Evolutionary conservation across 805 yeast genomes (phyloP).

Genomic region (Torulaspora delbrueckii): DNA sequence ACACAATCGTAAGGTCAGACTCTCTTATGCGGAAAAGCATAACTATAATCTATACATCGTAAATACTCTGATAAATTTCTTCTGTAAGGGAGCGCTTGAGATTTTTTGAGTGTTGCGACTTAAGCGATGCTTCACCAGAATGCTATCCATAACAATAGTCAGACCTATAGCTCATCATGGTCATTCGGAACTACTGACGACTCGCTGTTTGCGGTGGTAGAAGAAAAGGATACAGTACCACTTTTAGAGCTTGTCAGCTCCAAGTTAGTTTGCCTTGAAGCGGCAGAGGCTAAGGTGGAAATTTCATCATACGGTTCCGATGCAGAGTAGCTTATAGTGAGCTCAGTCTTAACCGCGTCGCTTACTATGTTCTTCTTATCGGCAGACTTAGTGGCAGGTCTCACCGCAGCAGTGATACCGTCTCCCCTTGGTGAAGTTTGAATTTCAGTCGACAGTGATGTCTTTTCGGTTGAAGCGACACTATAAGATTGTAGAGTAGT

Average conservation of each 20-base stretch:
- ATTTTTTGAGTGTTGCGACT: background rate
- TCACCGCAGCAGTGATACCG: too few relatives aligned
- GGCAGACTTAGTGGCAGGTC: background rate
- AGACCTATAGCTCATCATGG: background rate
- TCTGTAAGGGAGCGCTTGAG: background rate
- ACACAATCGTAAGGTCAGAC: background rate
- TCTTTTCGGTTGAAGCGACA: background rate
- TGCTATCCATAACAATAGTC: too few relatives aligned
- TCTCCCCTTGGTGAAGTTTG: background rate
- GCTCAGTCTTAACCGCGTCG: background rate
- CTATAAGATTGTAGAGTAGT: background rate
- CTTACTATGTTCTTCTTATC: background rate
- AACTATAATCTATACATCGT: background rate
- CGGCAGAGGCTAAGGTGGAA: background rate
- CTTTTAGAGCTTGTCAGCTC: background rate
- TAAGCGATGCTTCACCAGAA: background rate
- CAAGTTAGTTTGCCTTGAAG: background rate
- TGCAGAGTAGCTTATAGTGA: background rate
- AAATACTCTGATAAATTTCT: background rate
- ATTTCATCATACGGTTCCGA: background rate
- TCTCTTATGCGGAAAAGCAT: background rate
- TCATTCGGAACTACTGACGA: background rate
- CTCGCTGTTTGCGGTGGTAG: background rate
- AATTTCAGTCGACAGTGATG: background rate
- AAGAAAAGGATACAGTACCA: background rate